Conservation (phyloP, 148 eudicot genomes). For the Vaccinium corymbosum region DNA sequence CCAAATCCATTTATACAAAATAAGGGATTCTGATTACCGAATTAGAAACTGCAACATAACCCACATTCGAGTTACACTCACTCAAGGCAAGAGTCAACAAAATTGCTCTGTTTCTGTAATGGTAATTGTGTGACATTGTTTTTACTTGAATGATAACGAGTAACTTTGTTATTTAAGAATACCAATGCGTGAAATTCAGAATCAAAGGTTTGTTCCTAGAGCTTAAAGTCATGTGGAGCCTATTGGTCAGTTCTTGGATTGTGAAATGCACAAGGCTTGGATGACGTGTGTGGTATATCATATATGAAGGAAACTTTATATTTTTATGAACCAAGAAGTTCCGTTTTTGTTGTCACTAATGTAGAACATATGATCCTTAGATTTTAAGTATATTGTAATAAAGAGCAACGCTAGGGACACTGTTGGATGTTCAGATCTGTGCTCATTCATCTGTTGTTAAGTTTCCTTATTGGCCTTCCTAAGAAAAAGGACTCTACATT, state of each 20-base stretch:
- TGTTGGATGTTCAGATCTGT: no score
- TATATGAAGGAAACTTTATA: not conserved
- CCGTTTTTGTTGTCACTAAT: not conserved
- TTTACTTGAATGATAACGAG: not conserved
- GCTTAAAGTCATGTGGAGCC: not conserved
- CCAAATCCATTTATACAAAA: no score
- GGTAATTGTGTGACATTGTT: not conserved
- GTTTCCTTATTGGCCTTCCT: not conserved
- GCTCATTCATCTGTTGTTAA: no score
- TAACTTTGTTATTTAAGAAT: not conserved
- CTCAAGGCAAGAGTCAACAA: no score
- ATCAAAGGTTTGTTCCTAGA: not conserved
- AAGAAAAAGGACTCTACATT: not conserved
- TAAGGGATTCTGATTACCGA: no score
- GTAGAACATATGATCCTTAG: not conserved
- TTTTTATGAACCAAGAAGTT: not conserved
- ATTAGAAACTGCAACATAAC: no score
- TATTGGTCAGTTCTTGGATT: constrained; percentile 5
- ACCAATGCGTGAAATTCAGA: not conserved
- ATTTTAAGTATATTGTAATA: not conserved
- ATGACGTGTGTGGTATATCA: not conserved
- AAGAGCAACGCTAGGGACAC: no score
- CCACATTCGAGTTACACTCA: no score
- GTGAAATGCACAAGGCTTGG: not conserved
- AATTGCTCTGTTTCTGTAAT: no score